These are phyloP conservation scores for Beauveria brongniartii DNA, from an alignment of 2,329 filamentous ascomycete species.

Conservation along the genomic window DNA sequence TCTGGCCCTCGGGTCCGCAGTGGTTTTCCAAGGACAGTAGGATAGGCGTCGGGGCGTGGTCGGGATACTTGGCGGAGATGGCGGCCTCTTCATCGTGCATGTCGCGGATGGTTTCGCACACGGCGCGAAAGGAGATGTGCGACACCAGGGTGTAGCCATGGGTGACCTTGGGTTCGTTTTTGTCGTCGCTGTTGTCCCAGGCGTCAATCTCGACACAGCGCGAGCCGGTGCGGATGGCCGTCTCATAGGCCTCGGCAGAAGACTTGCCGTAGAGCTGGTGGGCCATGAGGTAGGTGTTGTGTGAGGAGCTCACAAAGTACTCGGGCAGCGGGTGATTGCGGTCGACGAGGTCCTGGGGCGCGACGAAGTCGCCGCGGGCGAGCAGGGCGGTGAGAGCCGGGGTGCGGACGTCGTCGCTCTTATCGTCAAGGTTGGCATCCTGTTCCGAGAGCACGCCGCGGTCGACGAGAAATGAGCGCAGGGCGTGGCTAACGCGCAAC, in stretches of 20 bases:
- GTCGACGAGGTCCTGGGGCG: constrained; percentile 47
- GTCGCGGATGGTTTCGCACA: constrained; percentile 58
- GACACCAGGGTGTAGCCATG: constrained; percentile 63
- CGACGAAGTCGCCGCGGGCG: constrained; percentile 47
- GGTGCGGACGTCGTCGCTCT: constrained; percentile 30
- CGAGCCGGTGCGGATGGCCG: constrained; percentile 52
- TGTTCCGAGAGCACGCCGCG: constrained; percentile 39
- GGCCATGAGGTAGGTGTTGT: constrained; percentile 65
- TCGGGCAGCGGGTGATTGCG: constrained; percentile 54
- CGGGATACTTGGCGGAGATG: constrained; percentile 27
- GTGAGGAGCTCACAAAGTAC: constrained; percentile 65
- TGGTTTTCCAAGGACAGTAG: constrained; percentile 62
- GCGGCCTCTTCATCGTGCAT: constrained; percentile 50
- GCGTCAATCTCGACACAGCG: constrained; percentile 68
- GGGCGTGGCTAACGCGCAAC: constrained; percentile 50
- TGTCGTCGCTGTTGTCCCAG: constrained; percentile 56
- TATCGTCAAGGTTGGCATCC: constrained; percentile 34
- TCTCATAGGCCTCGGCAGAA: constrained; percentile 55
- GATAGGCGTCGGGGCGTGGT: constrained; percentile 45
- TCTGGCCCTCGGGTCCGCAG: constrained; percentile 50
- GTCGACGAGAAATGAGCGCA: constrained; percentile 48
- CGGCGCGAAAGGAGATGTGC: constrained; percentile 53
- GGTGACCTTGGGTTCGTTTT: constrained; percentile 60
- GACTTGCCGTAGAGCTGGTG: constrained; percentile 61
- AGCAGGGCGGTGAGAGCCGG: constrained; percentile 42